Evolutionary conservation across 208 protist species (phyloP).

Genomic region (Trypanosoma grayi): DNA sequence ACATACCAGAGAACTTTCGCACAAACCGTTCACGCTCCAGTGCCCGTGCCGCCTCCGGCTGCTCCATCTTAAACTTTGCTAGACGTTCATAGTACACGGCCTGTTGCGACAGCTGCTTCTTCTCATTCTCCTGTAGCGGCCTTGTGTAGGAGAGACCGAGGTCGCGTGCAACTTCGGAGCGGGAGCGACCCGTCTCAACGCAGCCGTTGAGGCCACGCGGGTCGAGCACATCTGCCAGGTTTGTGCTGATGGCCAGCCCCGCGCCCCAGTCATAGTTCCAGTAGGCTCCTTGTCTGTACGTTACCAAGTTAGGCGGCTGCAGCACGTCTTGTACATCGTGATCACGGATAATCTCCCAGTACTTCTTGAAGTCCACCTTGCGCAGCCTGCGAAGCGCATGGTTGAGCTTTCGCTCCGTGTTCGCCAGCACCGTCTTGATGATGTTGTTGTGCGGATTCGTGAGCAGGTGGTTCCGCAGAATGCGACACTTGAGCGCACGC

Average conservation of each 20-base stretch:
- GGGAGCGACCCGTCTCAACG: constrained; percentile 89
- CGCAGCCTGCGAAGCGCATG: constrained; percentile 78
- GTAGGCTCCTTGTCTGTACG: constrained; percentile 83
- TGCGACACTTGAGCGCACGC: constrained; percentile 77
- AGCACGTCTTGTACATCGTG: constrained; percentile 90
- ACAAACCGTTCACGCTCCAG: constrained; percentile 85
- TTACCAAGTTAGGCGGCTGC: constrained; percentile 84
- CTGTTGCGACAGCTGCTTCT: constrained; percentile 87
- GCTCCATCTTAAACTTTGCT: constrained; percentile 90
- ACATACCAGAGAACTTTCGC: constrained; percentile 90
- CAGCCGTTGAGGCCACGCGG: constrained; percentile 87
- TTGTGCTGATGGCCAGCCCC: constrained; percentile 82
- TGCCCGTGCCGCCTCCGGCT: constrained; percentile 82
- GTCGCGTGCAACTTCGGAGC: constrained; percentile 87
- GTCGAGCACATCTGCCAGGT: constrained; percentile 82
- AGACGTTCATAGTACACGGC: constrained; percentile 89
- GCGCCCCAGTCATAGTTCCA: constrained; percentile 91
- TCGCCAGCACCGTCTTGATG: constrained; percentile 76
- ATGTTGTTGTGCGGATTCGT: constrained; percentile 93
- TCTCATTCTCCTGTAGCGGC: constrained; percentile 86
- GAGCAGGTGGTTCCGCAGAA: constrained; percentile 86
- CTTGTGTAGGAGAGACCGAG: constrained; percentile 87
- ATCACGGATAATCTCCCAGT: constrained; percentile 92
- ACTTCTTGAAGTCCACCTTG: constrained; percentile 87
- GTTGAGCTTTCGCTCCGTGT: constrained; percentile 76